Evolutionary conservation across 2,329 filamentous ascomycete genomes (phyloP).

Genomic region (Aspergillus hiratsukae): DNA sequence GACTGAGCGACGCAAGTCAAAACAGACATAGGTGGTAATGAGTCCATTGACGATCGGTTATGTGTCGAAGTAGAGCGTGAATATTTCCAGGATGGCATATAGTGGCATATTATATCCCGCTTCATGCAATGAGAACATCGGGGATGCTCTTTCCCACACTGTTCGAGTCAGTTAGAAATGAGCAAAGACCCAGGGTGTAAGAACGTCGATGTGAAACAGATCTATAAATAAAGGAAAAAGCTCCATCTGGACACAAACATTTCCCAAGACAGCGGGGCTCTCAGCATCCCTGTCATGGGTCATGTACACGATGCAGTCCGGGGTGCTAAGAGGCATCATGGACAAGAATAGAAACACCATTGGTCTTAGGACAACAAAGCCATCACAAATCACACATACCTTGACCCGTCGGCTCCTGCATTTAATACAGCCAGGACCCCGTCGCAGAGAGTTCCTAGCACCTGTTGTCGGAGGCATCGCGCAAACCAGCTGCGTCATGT

Average conservation of each 20-base stretch:
- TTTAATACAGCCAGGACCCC: slow-evolving; percentile 13
- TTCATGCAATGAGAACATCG: slow-evolving; percentile 14
- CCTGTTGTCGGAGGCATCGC: slow-evolving; percentile 16
- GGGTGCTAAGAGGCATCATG: background rate
- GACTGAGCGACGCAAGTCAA: slow-evolving; percentile 4
- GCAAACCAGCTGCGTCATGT: background rate
- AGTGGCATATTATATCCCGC: slow-evolving; percentile 13
- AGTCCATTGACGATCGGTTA: slow-evolving; percentile 1
- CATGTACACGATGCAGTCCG: background rate
- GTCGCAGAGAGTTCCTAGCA: slow-evolving; percentile 11
- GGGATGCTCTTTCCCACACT: slow-evolving; percentile 14
- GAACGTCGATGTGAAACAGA: background rate
- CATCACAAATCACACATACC: slow-evolving; percentile 12
- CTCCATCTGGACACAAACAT: background rate
- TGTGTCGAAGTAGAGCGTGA: slow-evolving; percentile 10
- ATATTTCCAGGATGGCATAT: slow-evolving; percentile 11
- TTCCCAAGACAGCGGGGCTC: background rate
- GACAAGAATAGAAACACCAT: slow-evolving; percentile 1
- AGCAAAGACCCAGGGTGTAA: background rate
- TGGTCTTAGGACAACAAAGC: background rate
- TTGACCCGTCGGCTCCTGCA: slow-evolving; percentile 18
- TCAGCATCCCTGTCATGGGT: background rate
- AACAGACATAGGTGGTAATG: slow-evolving; percentile 9
- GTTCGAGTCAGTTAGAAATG: slow-evolving; percentile 9
- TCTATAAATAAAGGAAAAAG: background rate